phyloP scores from a whole-genome alignment of 768 basidiomycete species.

The Phanerochaete sordida region DNA sequence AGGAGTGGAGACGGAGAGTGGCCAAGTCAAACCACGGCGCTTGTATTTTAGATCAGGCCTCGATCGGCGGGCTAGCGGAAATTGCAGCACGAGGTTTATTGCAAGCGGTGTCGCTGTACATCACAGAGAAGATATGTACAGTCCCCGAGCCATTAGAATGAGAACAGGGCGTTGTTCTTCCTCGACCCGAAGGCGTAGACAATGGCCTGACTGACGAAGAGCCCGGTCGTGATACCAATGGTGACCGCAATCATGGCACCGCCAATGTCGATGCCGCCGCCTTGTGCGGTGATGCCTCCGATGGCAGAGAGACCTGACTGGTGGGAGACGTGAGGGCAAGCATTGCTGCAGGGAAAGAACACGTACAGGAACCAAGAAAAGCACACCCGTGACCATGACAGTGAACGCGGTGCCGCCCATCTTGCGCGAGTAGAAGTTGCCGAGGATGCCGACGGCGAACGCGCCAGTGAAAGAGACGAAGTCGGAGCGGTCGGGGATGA shows the following conservation, averaged over 20 bases:
- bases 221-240: conserved; percentile 82
- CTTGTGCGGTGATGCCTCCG: conserved; percentile 80
- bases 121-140: background rate
- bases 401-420: conserved; percentile 86
- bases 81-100: too few relatives aligned
- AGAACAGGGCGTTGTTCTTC: conserved; percentile 82
- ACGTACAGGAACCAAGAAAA: conserved; percentile 81
- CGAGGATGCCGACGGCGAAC: conserved; percentile 71
- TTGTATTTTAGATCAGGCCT: too few relatives aligned
- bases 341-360: background rate
- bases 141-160: conserved; percentile 44
- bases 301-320: conserved; percentile 83
- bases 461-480: conserved; percentile 81
- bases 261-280: conserved; percentile 77
- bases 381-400: conserved; percentile 85
- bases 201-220: conserved; percentile 82
- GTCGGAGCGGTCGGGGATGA: conserved; percentile 78
- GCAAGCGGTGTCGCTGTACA: too few relatives aligned
- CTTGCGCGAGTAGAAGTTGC: conserved; percentile 74
- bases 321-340: background rate
- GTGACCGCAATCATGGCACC: conserved; percentile 87
- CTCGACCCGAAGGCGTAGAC: conserved; percentile 81
- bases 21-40: too few relatives aligned
- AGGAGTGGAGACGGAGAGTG: too few relatives aligned
- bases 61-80: too few relatives aligned